Percentiles rank a stretch among this genome's conserved stretches.
These are phyloP conservation scores for Crithidia expoeki DNA, from an alignment of 208 protist genomes.

Conservation along the genomic window DNA sequence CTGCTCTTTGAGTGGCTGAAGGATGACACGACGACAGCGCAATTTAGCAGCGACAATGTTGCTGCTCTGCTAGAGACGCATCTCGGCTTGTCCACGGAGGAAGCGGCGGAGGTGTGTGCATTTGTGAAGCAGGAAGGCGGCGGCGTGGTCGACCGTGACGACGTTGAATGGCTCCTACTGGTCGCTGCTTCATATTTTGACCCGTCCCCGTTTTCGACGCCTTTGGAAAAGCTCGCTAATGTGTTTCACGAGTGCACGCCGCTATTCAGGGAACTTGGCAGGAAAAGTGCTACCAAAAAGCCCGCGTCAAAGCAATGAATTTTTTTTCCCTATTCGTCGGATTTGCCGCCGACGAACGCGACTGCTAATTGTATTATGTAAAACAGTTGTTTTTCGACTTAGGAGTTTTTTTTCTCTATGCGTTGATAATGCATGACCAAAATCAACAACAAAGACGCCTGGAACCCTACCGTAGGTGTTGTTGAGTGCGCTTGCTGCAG, in stretches of 20 bases:
- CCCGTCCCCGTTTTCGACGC: slow-evolving; percentile 70
- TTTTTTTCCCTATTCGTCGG: background rate
- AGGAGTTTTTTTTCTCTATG: background rate
- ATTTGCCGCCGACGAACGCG: background rate
- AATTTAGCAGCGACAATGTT: slow-evolving; percentile 45
- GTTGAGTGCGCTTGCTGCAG: too few relatives aligned
- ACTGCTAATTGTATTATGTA: too few relatives aligned
- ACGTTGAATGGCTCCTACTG: slow-evolving; percentile 68
- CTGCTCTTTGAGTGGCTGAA: slow-evolving; percentile 51
- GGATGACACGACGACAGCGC: slow-evolving; percentile 38
- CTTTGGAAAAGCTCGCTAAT: slow-evolving; percentile 57
- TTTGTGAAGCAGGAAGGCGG: slow-evolving; percentile 26
- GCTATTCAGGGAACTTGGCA: slow-evolving; percentile 30
- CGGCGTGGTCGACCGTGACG: slow-evolving; percentile 42
- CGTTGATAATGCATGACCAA: too few relatives aligned
- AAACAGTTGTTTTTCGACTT: too few relatives aligned
- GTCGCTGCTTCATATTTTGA: slow-evolving; percentile 51
- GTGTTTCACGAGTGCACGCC: slow-evolving; percentile 41
- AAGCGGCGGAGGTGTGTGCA: slow-evolving; percentile 52
- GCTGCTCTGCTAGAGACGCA: slow-evolving; percentile 42
- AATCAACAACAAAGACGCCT: too few relatives aligned
- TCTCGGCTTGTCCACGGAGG: slow-evolving; percentile 44
- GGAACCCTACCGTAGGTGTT: too few relatives aligned
- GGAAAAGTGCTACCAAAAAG: background rate
- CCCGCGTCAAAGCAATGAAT: background rate